Base-by-base conservation (phyloP, 176 grass and related monocot genomes). In the Hsuehochloa calcarea region DNA sequence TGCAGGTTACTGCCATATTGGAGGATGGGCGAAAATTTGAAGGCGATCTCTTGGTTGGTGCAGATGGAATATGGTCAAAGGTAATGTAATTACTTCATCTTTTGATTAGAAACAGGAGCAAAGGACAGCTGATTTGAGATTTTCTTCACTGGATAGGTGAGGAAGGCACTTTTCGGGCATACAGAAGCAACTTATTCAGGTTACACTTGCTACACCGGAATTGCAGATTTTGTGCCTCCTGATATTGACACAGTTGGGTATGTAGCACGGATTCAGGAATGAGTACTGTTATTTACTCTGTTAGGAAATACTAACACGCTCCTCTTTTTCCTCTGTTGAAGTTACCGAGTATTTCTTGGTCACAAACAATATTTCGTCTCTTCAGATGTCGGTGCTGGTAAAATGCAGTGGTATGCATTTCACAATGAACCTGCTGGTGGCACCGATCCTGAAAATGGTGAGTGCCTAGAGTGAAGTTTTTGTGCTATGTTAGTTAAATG, bases 321-420 rank as follows among this genome's bases (percentile, higher is more conserved):
- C 65, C 38, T 58, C 70, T 10, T 87, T 37, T 81, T 59, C 15
- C 19, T 84, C 41, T 63, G 13, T 77, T 87, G 34, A 80, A 96
- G 96, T 73, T 98, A 98, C 41, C 91, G 93, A 49, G 96, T 96
- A 77, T 98, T 96, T 91, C 91, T 98, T 79, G 96, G 96, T 59
- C 96, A 98, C 90, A 98, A 94, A 46, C 93, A 98, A 85, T 98
- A 98, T 90, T 98, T 98, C 29, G 96, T 98, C 41, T 98, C 96
- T 45, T 98, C 96, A 43, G 96, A 98, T 85, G 96, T 98, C 2
- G 96, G 96, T 68, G 96, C 64, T 80, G 96, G 96, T 45, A 98
- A 98, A 92, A 98, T 98, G 96, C 96, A 98, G 76, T 98, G 96
- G 93, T 98, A 98, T 87, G 96, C 88, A 71, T 98, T 98, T 87